Base-by-base conservation (phyloP, 1,139 yeast genomes). In the Geotrichum cucujoidarum region DNA sequence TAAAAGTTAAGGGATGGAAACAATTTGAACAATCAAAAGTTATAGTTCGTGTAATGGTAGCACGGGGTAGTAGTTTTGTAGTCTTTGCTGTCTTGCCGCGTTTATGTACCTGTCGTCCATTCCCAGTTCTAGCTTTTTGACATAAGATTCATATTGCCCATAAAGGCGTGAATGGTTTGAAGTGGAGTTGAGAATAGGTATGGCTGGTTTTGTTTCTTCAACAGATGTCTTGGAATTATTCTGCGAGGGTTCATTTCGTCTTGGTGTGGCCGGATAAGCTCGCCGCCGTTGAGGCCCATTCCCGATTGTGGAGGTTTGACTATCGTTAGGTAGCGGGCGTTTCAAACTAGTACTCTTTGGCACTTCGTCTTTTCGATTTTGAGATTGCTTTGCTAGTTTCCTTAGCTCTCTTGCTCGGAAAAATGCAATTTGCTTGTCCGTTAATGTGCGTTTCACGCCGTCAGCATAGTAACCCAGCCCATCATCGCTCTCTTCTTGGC, bases 381-480 rank as follows among this genome's bases (percentile, higher is more conserved):
- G 48, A 31, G 35, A 25, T 24, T 36, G 44, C 30, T 13, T 7
- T 4, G 21, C 38, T 20, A 43, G 40, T 36, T 50, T 40, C 10
- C 57, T 50, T 21, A 49, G 17, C 32, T 60, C 63, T 7, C 60
- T 56, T 7, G 50, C 52, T 5, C 61, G 53, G 29, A 61, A 59
- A 47, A 54, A 58, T 10, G 50, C 58, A 20, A 61, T 55, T 44
- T 61, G 58, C 20, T 60, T 59, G 32, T 60, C 63, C 0, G 61
- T 59, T 24, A 61, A 50, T 1, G 62, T 57, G 8, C 63, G 53
- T 20, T 44, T 40, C 3, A 53, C 51, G 8, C 63, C 63, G 43
- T 60, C 64, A 4, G 58, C 47, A 24, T 60, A 58, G 27, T 38
- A 49, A 13, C 49, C 52, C 13, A 49, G 41, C 7, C 30, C 43